A percentile compares a stretch with the other conserved stretches of the same genome.
These are phyloP conservation scores for Clavulina sp. DNA, from an alignment of 768 basidiomycete species.

Conservation along the genomic window DNA sequence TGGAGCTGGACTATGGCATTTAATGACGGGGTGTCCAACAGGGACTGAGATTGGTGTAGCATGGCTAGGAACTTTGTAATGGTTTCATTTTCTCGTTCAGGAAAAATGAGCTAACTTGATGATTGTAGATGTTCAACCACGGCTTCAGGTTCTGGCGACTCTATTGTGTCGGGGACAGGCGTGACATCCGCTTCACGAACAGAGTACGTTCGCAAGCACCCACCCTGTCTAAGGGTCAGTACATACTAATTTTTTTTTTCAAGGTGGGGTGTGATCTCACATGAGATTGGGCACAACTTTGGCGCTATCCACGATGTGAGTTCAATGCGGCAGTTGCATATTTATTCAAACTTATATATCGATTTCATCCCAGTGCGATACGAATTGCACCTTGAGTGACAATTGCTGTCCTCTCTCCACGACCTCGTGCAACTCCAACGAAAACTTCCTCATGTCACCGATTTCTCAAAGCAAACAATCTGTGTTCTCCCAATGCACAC, in stretches of 20 bases:
- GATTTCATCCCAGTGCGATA: constrained; percentile 32
- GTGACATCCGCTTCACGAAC: constrained; percentile 61
- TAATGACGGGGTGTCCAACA: constrained; percentile 70
- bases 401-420: constrained; percentile 54
- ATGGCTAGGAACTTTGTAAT: constrained; percentile 63
- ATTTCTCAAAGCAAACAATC: constrained; percentile 46
- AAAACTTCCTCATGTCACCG: constrained; percentile 71
- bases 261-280: constrained; percentile 58
- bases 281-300: constrained; percentile 79
- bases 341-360: not conserved
- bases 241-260: not conserved
- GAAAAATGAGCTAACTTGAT: not conserved
- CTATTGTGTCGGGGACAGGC: constrained; percentile 58
- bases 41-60: constrained; percentile 77
- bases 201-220: constrained; percentile 27
- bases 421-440: constrained; percentile 41
- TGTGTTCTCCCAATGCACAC: constrained; percentile 55
- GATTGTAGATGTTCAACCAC: constrained; percentile 13
- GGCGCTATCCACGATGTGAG: constrained; percentile 39
- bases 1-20: constrained; percentile 69
- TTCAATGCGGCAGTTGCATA: not conserved
- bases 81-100: constrained; percentile 9
- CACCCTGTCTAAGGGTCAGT: not conserved
- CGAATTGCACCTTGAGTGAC: constrained; percentile 38
- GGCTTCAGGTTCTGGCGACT: constrained; percentile 23